These are phyloP conservation scores for Oryza punctata DNA, from an alignment of 176 grass and related monocot genomes.

Conservation along the genomic window DNA sequence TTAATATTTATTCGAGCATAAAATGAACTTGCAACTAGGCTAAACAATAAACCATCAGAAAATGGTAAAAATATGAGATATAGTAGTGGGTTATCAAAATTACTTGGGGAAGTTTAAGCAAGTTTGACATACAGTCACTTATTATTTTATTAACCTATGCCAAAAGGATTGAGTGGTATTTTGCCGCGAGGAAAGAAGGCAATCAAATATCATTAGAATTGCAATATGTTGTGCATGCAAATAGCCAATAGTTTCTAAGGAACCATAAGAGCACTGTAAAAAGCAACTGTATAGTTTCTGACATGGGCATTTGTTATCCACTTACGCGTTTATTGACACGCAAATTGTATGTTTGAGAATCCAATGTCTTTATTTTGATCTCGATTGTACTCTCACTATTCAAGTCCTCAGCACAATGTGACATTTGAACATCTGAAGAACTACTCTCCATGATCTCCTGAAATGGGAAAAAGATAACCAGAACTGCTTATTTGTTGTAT, in stretches of 20 bases:
- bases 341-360: conserved; percentile 91
- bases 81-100: conserved; percentile 2
- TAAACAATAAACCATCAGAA: background rate
- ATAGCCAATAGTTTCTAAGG: background rate
- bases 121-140: background rate
- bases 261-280: conserved; percentile 5
- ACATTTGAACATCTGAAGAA: conserved; percentile 53
- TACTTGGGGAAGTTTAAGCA: background rate
- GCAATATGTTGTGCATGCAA: conserved; percentile 9
- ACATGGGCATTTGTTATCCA: conserved; percentile 30
- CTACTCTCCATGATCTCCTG: conserved; percentile 57
- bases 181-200: background rate
- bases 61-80: conserved; percentile 19
- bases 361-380: conserved; percentile 99
- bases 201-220: background rate
- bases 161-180: background rate
- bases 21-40: background rate
- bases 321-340: conserved; percentile 94
- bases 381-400: conserved; percentile 71
- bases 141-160: background rate
- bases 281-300: conserved; percentile 24
- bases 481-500: background rate
- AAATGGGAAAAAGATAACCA: background rate
- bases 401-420: conserved; percentile 44
- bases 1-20: background rate